Conservation (phyloP, 352 stramenopile species). For the Globisporangium perplexum region DNA sequence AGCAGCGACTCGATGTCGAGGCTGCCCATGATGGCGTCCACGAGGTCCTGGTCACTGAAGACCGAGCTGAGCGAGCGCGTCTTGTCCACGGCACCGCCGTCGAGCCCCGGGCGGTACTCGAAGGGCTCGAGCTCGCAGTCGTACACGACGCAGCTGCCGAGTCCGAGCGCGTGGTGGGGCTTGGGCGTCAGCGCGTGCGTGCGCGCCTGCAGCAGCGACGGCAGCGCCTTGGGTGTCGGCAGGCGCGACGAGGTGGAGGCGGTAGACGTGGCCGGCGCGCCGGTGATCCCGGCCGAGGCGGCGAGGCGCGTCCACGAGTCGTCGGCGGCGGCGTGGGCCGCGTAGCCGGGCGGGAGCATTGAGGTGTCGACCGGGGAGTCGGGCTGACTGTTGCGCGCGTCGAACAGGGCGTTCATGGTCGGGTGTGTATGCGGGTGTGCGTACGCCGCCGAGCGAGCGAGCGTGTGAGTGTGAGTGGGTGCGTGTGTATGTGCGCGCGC, state of each 20-base stretch:
- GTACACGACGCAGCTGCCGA: conserved; percentile 17
- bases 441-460: too few species aligned
- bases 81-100: conserved; percentile 17
- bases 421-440: background rate
- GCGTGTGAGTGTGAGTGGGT: too few species aligned
- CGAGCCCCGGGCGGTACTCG: conserved; percentile 34
- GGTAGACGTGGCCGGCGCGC: background rate
- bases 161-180: conserved; percentile 16
- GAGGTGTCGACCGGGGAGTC: conserved; percentile 67
- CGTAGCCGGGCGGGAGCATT: conserved; percentile 64
- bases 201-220: conserved; percentile 17
- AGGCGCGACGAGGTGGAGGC: too few species aligned
- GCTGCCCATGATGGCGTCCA: conserved; percentile 77
- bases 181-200: conserved; percentile 5
- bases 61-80: conserved; percentile 61
- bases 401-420: conserved; percentile 7
- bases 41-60: conserved; percentile 70
- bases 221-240: conserved; percentile 14
- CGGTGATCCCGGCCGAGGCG: conserved; percentile 17
- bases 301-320: conserved; percentile 15
- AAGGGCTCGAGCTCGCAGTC: conserved; percentile 65
- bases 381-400: conserved; percentile 22
- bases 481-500: conserved; percentile 12
- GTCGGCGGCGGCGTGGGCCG: conserved; percentile 15
- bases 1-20: conserved; percentile 43